phyloP scores from a whole-genome alignment of 371 early-diverging fungal genomes.

The Umbelopsis sp. region DNA sequence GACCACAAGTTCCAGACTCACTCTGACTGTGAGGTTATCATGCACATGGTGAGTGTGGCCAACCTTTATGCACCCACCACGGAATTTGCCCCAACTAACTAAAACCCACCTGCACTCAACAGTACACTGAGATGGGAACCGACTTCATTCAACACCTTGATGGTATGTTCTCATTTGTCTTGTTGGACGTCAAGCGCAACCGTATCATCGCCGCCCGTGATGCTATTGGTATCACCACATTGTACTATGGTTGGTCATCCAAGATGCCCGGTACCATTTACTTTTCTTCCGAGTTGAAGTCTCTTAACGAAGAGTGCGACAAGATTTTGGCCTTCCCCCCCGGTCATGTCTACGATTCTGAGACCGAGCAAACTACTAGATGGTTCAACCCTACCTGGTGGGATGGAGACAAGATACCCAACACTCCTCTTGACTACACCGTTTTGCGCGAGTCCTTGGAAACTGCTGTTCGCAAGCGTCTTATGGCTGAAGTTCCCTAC shows the following conservation, averaged over 20 bases:
- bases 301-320: constrained; percentile 93
- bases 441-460: constrained; percentile 80
- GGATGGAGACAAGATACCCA: constrained; percentile 62
- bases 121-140: constrained; percentile 88
- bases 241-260: constrained; percentile 91
- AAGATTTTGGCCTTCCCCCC: constrained; percentile 95
- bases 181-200: constrained; percentile 84
- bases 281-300: constrained; percentile 94
- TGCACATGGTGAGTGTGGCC: constrained; percentile 77
- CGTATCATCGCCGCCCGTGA: constrained; percentile 91
- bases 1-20: constrained; percentile 84
- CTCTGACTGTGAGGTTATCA: constrained; percentile 96
- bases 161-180: constrained; percentile 95
- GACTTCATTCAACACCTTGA: constrained; percentile 84
- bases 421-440: constrained; percentile 62
- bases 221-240: constrained; percentile 96
- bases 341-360: constrained; percentile 87
- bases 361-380: constrained; percentile 73
- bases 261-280: constrained; percentile 86
- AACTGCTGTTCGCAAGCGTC: constrained; percentile 87
- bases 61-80: not conserved
- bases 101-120: not conserved
- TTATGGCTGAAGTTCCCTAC: constrained; percentile 97
- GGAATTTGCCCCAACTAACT: not conserved
- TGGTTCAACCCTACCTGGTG: constrained; percentile 95